Evolutionary conservation across 2,329 filamentous ascomycete species (phyloP).

Genomic region (Claviceps sp.): DNA sequence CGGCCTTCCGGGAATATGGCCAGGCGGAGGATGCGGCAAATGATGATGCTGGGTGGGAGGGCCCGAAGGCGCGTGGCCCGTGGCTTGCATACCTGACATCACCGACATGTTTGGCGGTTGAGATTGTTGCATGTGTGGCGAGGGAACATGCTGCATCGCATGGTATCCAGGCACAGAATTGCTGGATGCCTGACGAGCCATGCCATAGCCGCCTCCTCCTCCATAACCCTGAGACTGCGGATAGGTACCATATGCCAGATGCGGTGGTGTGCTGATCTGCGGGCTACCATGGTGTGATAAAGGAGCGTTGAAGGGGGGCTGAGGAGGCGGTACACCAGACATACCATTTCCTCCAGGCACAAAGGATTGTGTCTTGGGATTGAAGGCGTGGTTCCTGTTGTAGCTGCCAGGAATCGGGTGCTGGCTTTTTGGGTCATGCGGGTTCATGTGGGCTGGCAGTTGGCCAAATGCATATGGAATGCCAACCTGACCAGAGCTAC

Average conservation of each 20-base stretch:
- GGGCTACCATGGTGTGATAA: constrained; percentile 40
- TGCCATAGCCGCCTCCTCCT: constrained; percentile 35
- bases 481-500: constrained; percentile 14
- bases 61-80: constrained; percentile 25
- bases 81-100: constrained; percentile 14
- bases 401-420: constrained; percentile 78
- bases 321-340: constrained; percentile 32
- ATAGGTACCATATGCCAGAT: constrained; percentile 35
- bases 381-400: constrained; percentile 69
- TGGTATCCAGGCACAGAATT: constrained; percentile 40
- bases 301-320: constrained; percentile 33
- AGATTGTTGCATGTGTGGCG: constrained; percentile 15
- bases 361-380: constrained; percentile 88
- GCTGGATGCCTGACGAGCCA: constrained; percentile 44
- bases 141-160: constrained; percentile 24
- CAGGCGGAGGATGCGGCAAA: constrained; percentile 27
- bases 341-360: constrained; percentile 49
- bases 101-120: constrained; percentile 8
- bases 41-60: constrained; percentile 19
- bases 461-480: constrained; percentile 67
- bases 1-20: constrained; percentile 33
- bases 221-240: constrained; percentile 35
- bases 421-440: constrained; percentile 59
- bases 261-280: constrained; percentile 38
- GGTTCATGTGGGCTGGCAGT: constrained; percentile 54